These are phyloP conservation scores for Neoboletus brunneissimus DNA, from an alignment of 768 basidiomycete species.

Conservation along the genomic window DNA sequence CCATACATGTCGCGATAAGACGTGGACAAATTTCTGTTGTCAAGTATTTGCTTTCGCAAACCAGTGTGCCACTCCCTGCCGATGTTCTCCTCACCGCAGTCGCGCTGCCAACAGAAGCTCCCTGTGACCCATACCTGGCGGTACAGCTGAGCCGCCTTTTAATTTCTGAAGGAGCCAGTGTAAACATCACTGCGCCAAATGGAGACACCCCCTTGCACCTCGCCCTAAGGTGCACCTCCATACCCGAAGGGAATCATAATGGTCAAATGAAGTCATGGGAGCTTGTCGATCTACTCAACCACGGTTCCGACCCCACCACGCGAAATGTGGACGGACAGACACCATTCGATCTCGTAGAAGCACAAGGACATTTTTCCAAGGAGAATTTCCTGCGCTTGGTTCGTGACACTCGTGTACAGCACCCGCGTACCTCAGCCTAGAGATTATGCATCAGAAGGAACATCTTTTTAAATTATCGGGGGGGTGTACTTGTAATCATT, in stretches of 20 bases:
- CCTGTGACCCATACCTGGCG: fast-evolving
- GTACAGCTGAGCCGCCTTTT: neutral
- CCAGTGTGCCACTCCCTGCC: neutral
- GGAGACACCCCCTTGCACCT: neutral
- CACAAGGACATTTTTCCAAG: neutral
- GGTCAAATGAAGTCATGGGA: neutral
- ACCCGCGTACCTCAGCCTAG: neutral
- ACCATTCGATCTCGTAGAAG: neutral
- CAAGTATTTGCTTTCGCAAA: neutral
- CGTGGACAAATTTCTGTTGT: neutral
- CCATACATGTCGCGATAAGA: neutral
- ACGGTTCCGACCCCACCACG: neutral
- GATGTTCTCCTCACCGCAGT: neutral
- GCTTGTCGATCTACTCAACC: neutral
- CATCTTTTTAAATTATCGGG: neutral
- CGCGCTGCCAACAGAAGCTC: neutral
- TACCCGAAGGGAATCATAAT: fast-evolving
- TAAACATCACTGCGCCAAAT: neutral
- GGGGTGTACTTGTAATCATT: too few species aligned
- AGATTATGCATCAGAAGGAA: neutral
- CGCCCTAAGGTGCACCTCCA: neutral
- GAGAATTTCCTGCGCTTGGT: neutral
- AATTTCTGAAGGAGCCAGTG: neutral
- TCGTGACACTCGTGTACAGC: neutral
- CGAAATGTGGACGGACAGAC: neutral